Evolutionary conservation across 768 basidiomycete genomes (phyloP).

Genomic region (Exsudoporus frostii): DNA sequence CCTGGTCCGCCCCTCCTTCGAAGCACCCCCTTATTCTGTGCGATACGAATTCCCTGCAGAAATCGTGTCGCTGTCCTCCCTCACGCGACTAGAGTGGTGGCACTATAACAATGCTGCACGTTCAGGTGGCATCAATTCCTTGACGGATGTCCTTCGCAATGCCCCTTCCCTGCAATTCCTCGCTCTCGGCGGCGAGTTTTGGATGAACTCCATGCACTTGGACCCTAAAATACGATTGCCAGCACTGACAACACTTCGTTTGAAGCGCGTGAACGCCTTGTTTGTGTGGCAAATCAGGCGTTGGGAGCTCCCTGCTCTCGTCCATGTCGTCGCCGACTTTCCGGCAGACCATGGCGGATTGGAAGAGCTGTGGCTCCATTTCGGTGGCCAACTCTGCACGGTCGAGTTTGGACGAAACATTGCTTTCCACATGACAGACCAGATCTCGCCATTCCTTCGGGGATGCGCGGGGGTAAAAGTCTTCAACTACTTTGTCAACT

Average conservation of each 20-base stretch:
- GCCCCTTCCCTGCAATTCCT: constrained; percentile 60
- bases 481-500: constrained; percentile 56
- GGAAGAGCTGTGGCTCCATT: constrained; percentile 45
- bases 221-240: constrained; percentile 38
- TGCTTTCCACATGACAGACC: constrained; percentile 50
- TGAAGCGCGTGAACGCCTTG: constrained; percentile 46
- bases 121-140: constrained; percentile 63
- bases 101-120: constrained; percentile 53
- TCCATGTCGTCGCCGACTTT: constrained; percentile 50
- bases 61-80: constrained; percentile 43
- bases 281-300: constrained; percentile 46
- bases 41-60: constrained; percentile 54
- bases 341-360: constrained; percentile 37
- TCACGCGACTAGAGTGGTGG: constrained; percentile 71
- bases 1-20: constrained; percentile 46
- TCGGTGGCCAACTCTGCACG: constrained; percentile 48
- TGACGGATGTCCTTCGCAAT: constrained; percentile 47
- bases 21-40: constrained; percentile 24
- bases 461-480: constrained; percentile 44
- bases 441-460: constrained; percentile 44
- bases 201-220: constrained; percentile 23
- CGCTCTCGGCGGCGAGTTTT: constrained; percentile 47
- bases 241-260: constrained; percentile 50
- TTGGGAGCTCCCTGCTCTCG: constrained; percentile 55
- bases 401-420: constrained; percentile 59